These are phyloP conservation scores for Colletotrichum simmondsii DNA, from an alignment of 2,329 filamentous ascomycete species.

Conservation along the genomic window DNA sequence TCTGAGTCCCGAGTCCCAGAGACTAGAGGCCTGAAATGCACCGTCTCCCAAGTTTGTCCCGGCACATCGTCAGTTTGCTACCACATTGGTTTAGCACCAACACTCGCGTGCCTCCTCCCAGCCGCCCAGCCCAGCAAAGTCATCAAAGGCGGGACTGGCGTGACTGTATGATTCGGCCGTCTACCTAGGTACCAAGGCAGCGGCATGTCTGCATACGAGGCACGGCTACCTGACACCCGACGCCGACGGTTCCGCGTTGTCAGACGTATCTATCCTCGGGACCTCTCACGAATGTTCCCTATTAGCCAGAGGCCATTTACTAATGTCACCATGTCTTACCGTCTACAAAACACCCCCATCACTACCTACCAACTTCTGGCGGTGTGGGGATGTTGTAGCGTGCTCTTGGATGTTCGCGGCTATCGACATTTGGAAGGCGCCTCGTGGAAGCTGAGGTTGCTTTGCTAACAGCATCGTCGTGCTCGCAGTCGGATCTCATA, in stretches of 20 bases:
- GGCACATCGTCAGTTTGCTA: not conserved
- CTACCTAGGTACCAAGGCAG: slow-evolving; percentile 11
- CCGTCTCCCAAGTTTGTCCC: not conserved
- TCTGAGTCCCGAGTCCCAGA: not conserved
- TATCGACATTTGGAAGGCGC: not conserved
- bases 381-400: not conserved
- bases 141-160: slow-evolving; percentile 14
- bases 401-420: not conserved
- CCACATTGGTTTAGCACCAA: not conserved
- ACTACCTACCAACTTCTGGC: not conserved
- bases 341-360: not conserved
- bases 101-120: slow-evolving; percentile 17
- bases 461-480: slow-evolving; percentile 12
- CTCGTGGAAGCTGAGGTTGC: not conserved
- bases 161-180: slow-evolving; percentile 27
- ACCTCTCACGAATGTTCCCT: not conserved
- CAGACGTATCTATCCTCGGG: slow-evolving; percentile 16
- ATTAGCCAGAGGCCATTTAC: not conserved
- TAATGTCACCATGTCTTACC: slow-evolving; percentile 6
- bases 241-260: slow-evolving; percentile 21
- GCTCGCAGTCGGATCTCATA: not conserved
- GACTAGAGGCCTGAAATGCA: not conserved
- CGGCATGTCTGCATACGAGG: slow-evolving; percentile 26
- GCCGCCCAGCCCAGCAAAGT: slow-evolving; percentile 9
- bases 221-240: slow-evolving; percentile 13